Conservation (phyloP, 2,329 filamentous ascomycete species). For the Colletotrichum siamense region DNA sequence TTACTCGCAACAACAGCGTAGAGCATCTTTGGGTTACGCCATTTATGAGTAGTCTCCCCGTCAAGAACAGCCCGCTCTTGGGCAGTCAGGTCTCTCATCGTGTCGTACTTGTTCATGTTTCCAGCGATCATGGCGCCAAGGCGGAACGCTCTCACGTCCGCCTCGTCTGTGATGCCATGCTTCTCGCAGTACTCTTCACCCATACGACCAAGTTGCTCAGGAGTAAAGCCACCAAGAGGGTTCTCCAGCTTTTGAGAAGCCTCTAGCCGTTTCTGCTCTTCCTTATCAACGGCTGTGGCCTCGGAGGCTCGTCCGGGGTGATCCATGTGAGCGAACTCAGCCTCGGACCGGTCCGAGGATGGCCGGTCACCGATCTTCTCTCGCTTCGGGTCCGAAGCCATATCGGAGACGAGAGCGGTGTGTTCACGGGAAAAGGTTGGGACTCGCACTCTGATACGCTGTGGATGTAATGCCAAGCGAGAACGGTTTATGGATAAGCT, state of each 20-base stretch:
- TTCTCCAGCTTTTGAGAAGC: conserved; percentile 44
- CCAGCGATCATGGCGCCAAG: conserved; percentile 65
- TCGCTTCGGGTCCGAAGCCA: not conserved
- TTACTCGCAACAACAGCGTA: conserved; percentile 67
- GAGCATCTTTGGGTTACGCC: conserved; percentile 69
- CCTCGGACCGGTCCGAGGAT: not conserved
- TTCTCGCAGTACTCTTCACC: conserved; percentile 63
- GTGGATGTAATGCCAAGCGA: not conserved
- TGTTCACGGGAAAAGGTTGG: not conserved
- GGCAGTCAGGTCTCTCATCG: conserved; percentile 57
- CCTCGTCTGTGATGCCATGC: conserved; percentile 58
- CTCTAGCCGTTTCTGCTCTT: conserved; percentile 33
- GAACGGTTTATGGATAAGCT: not conserved
- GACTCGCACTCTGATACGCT: not conserved
- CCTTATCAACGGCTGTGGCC: conserved; percentile 26
- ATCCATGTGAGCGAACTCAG: not conserved
- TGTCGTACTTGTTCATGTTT: conserved; percentile 53
- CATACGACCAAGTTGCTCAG: conserved; percentile 56
- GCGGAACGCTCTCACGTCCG: conserved; percentile 63
- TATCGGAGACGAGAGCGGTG: not conserved
- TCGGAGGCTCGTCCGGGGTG: not conserved
- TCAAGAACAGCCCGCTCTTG: conserved; percentile 64
- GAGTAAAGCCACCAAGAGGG: conserved; percentile 43
- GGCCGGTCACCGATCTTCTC: not conserved
- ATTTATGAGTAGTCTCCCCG: conserved; percentile 68